Evolutionary conservation across 495 filamentous ascomycete species (phyloP).

Genomic region (Lentithecium fluviatile): DNA sequence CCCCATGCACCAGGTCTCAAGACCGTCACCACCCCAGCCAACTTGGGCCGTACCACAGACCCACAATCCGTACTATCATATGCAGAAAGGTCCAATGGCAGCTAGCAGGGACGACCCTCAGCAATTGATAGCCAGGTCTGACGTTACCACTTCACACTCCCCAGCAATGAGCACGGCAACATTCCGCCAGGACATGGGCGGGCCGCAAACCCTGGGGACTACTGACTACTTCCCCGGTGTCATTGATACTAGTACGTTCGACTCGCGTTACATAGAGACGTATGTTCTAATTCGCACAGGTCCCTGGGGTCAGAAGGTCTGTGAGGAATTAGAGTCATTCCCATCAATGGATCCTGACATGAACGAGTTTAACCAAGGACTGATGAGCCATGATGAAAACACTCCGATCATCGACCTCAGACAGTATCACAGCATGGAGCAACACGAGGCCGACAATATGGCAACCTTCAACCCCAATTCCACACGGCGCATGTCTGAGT

Average conservation of each 20-base stretch:
- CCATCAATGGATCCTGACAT: slow-evolving; percentile 38
- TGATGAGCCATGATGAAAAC: slow-evolving; percentile 37
- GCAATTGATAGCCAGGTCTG: slow-evolving; percentile 21
- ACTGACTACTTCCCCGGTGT: slow-evolving; percentile 33
- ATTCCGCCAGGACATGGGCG: slow-evolving; percentile 20
- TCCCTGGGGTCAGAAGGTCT: slow-evolving; percentile 38
- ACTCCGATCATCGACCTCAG: slow-evolving; percentile 40
- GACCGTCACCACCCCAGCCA: slow-evolving; percentile 30
- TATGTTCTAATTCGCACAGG: slow-evolving; percentile 23
- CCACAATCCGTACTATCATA: slow-evolving; percentile 28
- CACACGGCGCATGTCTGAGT: slow-evolving; percentile 37
- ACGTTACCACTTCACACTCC: slow-evolving; percentile 20
- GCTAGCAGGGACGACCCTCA: slow-evolving; percentile 18
- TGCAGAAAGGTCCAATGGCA: slow-evolving; percentile 17
- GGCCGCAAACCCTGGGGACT: slow-evolving; percentile 7
- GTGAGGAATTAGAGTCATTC: slow-evolving; percentile 37
- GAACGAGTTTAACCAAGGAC: slow-evolving; percentile 32
- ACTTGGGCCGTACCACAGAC: slow-evolving; percentile 32
- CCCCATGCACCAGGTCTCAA: slow-evolving; percentile 16
- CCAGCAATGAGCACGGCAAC: slow-evolving; percentile 15
- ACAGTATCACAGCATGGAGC: slow-evolving; percentile 31
- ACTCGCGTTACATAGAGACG: neutral
- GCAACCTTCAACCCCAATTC: slow-evolving; percentile 22
- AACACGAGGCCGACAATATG: slow-evolving; percentile 27
- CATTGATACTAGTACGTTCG: slow-evolving; percentile 33